Evolutionary conservation across 1,284 basidiomycete species (phyloP), one percentile per base, ranked within the genome.

Genomic region (Coniophora puteana): DNA sequence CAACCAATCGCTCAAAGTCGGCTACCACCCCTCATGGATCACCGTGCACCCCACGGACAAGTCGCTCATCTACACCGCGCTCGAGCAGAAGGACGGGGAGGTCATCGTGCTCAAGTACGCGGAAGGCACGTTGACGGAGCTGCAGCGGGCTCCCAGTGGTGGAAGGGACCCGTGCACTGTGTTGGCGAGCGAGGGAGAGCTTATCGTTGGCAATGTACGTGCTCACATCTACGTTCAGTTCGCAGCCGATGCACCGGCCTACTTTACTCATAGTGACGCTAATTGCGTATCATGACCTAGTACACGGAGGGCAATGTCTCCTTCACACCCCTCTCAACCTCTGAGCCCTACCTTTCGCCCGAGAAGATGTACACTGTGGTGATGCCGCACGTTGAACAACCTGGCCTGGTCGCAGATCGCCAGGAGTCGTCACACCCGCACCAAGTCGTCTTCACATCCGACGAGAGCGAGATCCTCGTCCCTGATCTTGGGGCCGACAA

Each of bases 401-500:
- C 67, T 0, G 83, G 85, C 1, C 80, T 81, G 3, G 70, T 83
- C 54, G 52, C 53, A 21, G 68, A 69, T n/a, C 71, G 86, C 24
- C 86, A 89, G 52, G 68, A 74, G 42, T 59, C 59, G 3, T 69
- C 86, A 3, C 86, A 89, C 54, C 80, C 82, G 0, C 86, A 89
- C 57, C 80, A 89, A 52, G 72, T 78, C 24, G 53, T 72, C 40
- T 51, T 74, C 33, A 64, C 69, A 35, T 49, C 64, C 3, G 33
- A 52, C 10, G 58, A 68, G 17, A 45, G 50, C n/a, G 83, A 87
- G 49, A 59, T 89, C 8, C 65, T 89, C 16, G 69, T 89, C 2
- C 79, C 85, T 1, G 84, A 89, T 55, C 65, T 89, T 3, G 86
- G 86, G 8, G 66, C 75, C 2, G 86, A 89, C 54, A 69, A 68